Evolutionary conservation across 2,329 filamentous ascomycete species (phyloP), one percentile per base, ranked within the genome.

Genomic region (Colletotrichum nymphaeae): DNA sequence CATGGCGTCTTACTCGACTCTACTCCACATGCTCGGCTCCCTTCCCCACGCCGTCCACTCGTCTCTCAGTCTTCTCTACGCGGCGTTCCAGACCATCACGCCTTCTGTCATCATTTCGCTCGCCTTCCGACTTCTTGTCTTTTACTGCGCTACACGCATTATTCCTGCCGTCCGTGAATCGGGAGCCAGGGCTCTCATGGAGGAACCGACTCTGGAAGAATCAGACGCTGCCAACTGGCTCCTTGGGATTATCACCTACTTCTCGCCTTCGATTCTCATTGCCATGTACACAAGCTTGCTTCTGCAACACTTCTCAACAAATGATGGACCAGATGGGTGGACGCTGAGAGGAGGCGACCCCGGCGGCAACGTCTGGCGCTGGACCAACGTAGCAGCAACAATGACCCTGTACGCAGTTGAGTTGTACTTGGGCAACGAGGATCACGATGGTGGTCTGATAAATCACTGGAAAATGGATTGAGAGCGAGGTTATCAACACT

Each of bases 1-100:
- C 82, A 98, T 98, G 96, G 97, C 96, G 5, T 98, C 95, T 7
- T 98, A 98, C 83, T 96, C 95, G 30, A 98, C 96, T 0, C 86
- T 98, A 56, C 87, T 98, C 59, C 94, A 97, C 77, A 90, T 95
- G 59, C 86, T 98, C 49, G 93, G 94, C 69, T 93, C 92, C 4
- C 87, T 98, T n/a, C 96, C 95, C 3, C 93, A 90, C 3, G 95
- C 94, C 32, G 91, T 97, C 4, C 93, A 94, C 82, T 95, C 94
- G 0, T 93, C 92, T 0, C 93, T 97, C 78, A 94, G 92, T 75
- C 94, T 98, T 78, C 90, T 98, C 76, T 92, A 95, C 72, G 95
- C 96, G 12, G 97, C 97, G 26, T 94, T 98, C 80, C 95, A 97
- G 83, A 98, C 96, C 55, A 97, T 98, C 77, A 98, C 96, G 0